phyloP scores from a whole-genome alignment of 345 rosid genomes.

The Lumnitzera racemosa region DNA sequence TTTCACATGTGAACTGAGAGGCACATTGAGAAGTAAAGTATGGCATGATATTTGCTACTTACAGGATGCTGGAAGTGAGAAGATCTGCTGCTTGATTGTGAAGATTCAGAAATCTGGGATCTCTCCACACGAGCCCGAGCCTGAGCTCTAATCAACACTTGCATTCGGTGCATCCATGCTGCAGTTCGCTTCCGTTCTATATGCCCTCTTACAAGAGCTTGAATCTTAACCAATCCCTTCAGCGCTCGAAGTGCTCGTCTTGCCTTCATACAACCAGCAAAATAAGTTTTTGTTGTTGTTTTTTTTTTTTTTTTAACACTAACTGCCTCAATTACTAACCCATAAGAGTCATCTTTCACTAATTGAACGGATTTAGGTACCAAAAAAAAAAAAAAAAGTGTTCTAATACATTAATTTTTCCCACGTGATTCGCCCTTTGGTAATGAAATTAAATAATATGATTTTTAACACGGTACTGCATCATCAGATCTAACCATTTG shows the following conservation, averaged over 20 bases:
- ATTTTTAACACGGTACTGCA: too few relatives aligned
- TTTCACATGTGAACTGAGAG: too few relatives aligned
- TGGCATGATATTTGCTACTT: slow-evolving; percentile 9
- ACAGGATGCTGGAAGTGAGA: slow-evolving; percentile 59
- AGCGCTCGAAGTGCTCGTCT: slow-evolving; percentile 87
- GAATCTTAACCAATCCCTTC: slow-evolving; percentile 91
- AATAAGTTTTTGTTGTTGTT: too few relatives aligned
- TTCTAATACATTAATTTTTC: too few relatives aligned
- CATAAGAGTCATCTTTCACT: too few relatives aligned
- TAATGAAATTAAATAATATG: too few relatives aligned
- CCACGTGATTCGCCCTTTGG: too few relatives aligned
- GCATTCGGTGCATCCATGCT: slow-evolving; percentile 58
- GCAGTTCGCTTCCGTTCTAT: slow-evolving; percentile 65
- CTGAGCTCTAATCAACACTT: slow-evolving; percentile 66
- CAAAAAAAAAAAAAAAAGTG: too few relatives aligned
- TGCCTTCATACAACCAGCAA: slow-evolving; percentile 32
- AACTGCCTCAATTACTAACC: neutral
- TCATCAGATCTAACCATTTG: too few relatives aligned
- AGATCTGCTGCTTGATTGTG: slow-evolving; percentile 66
- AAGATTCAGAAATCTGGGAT: slow-evolving; percentile 39
- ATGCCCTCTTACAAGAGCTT: slow-evolving; percentile 91
- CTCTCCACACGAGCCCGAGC: slow-evolving; percentile 64
- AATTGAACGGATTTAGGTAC: too few relatives aligned
- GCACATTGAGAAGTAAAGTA: neutral
- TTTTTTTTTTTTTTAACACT: neutral